Conservation (phyloP, 2,329 filamentous ascomycete species). For the Colletotrichum echinochloae region DNA sequence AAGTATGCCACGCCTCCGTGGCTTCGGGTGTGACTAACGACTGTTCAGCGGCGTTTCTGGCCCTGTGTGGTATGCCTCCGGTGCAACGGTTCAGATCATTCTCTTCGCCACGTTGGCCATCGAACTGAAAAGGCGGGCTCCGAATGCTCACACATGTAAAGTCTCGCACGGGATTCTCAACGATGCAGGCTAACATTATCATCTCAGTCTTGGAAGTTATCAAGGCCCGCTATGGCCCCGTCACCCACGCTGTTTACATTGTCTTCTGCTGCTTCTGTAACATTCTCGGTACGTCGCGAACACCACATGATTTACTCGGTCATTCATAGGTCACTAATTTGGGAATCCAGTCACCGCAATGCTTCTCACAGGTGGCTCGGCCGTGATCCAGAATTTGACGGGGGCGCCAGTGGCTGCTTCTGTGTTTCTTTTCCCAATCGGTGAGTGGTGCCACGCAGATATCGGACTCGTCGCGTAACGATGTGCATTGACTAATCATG, state of each 20-base stretch:
- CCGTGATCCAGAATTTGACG: conserved; percentile 43
- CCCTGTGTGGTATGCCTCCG: conserved; percentile 70
- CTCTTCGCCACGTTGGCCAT: conserved; percentile 92
- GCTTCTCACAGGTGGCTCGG: conserved; percentile 82
- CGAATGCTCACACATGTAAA: conserved; percentile 81
- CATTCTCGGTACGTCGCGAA: conserved; percentile 62
- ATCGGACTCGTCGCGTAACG: rapidly evolving
- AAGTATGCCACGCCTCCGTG: rapidly evolving
- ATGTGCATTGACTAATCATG: neutral
- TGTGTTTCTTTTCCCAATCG: conserved; percentile 85
- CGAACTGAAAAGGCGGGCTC: conserved; percentile 86
- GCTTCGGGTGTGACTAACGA: neutral
- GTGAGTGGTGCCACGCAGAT: conserved; percentile 55
- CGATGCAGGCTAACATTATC: neutral
- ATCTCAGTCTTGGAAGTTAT: conserved; percentile 79
- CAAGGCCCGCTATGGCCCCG: conserved; percentile 78
- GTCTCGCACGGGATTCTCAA: rapidly evolving
- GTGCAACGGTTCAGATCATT: conserved; percentile 88
- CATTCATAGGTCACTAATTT: neutral
- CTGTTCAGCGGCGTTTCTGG: conserved; percentile 66
- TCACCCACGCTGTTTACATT: conserved; percentile 82
- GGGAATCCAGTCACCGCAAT: conserved; percentile 84
- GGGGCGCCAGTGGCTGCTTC: conserved; percentile 76
- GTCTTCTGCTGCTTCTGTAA: conserved; percentile 84
- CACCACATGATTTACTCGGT: neutral